These are phyloP conservation scores for Boeremia lycopersici DNA, from an alignment of 2,329 filamentous ascomycete genomes.

Conservation along the genomic window DNA sequence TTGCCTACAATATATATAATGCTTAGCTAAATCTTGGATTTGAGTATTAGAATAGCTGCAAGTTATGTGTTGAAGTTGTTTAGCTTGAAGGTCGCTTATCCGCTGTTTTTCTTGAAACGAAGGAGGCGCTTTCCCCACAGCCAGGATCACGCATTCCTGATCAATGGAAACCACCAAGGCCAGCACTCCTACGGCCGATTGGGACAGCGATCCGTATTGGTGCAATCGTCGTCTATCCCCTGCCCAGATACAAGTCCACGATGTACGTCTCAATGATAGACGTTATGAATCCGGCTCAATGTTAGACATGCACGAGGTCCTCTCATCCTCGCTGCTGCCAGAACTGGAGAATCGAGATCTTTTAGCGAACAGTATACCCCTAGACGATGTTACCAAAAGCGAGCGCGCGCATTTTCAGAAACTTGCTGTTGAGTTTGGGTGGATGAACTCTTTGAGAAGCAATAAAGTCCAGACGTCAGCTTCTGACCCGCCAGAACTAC, in stretches of 20 bases:
- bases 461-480: slow-evolving; percentile 37
- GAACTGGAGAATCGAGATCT: slow-evolving; percentile 33
- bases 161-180: slow-evolving; percentile 27
- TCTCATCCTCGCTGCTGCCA: slow-evolving; percentile 44
- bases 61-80: too few relatives aligned
- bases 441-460: slow-evolving; percentile 49
- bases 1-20: too few relatives aligned
- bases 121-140: too few relatives aligned
- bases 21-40: too few relatives aligned
- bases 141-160: not conserved
- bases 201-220: slow-evolving; percentile 47
- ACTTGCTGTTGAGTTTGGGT: slow-evolving; percentile 51
- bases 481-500: slow-evolving; percentile 31
- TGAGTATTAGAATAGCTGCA: too few relatives aligned
- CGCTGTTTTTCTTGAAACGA: too few relatives aligned
- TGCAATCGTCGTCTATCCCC: slow-evolving; percentile 48
- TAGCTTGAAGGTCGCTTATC: too few relatives aligned
- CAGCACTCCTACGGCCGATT: slow-evolving; percentile 35
- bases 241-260: slow-evolving; percentile 48
- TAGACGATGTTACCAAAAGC: slow-evolving; percentile 34
- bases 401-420: slow-evolving; percentile 44
- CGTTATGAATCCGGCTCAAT: slow-evolving; percentile 41
- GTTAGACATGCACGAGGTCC: slow-evolving; percentile 48
- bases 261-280: slow-evolving; percentile 45
- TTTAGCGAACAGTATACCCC: slow-evolving; percentile 21